A percentile compares a stretch with the other conserved stretches of the same genome.
Evolutionary conservation across 108 stramenopile species (phyloP).

Genomic region (Stephanodiscus minutulus): DNA sequence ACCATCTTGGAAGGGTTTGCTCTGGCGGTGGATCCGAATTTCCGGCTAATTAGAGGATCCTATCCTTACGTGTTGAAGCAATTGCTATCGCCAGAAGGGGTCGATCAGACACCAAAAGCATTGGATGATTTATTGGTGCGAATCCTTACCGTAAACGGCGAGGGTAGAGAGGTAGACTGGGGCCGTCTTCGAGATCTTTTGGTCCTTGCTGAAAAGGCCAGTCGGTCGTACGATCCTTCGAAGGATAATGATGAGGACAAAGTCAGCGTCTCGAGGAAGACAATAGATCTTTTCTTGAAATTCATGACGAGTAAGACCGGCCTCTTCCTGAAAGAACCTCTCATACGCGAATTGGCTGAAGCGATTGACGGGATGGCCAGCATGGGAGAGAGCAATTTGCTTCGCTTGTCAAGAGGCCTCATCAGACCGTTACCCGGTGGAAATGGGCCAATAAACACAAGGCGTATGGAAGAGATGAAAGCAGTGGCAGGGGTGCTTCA

Average conservation of each 20-base stretch:
- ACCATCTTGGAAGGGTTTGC: slow-evolving; percentile 93
- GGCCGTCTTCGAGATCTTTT: slow-evolving; percentile 72
- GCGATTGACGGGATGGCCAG: slow-evolving; percentile 88
- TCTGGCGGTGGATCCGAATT: slow-evolving; percentile 84
- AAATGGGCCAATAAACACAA: slow-evolving; percentile 80
- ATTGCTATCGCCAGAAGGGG: slow-evolving; percentile 61
- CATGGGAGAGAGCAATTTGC: slow-evolving; percentile 75
- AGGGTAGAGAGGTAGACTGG: slow-evolving; percentile 55
- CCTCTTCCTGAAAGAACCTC: slow-evolving; percentile 79
- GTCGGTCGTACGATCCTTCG: slow-evolving; percentile 68
- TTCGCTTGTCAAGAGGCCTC: slow-evolving; percentile 61
- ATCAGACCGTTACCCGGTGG: slow-evolving; percentile 77
- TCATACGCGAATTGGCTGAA: slow-evolving; percentile 84
- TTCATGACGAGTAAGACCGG: slow-evolving; percentile 85
- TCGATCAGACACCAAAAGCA: slow-evolving; percentile 63
- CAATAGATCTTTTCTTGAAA: slow-evolving; percentile 76
- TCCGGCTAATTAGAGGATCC: slow-evolving; percentile 88
- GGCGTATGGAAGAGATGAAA: slow-evolving; percentile 74
- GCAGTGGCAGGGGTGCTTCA: slow-evolving; percentile 67
- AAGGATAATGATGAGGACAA: slow-evolving; percentile 54
- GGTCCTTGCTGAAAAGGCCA: slow-evolving; percentile 76
- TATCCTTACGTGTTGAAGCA: slow-evolving; percentile 92
- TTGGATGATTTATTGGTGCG: slow-evolving; percentile 68
- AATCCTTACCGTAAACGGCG: slow-evolving; percentile 73
- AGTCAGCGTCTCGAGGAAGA: slow-evolving; percentile 65